These are phyloP conservation scores for Craterostigma plantagineum DNA, from an alignment of 257 asterid species.

Conservation along the genomic window DNA sequence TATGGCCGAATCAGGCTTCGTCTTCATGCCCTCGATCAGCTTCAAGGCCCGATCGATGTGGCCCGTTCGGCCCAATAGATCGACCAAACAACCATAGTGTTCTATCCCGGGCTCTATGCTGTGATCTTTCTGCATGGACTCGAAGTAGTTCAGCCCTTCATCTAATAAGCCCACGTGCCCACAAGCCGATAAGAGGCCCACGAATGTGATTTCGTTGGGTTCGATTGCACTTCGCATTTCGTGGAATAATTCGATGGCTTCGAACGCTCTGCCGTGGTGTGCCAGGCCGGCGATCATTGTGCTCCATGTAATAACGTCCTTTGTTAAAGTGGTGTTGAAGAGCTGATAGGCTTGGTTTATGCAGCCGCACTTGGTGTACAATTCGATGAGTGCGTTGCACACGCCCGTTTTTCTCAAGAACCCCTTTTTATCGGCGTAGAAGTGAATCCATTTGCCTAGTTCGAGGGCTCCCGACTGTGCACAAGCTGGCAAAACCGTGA, in stretches of 20 bases:
- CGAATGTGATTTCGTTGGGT: constrained; percentile 30
- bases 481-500: constrained; percentile 27
- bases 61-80: constrained; percentile 37
- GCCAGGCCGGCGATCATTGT: constrained; percentile 45
- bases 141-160: constrained; percentile 22
- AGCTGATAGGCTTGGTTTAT: constrained; percentile 26
- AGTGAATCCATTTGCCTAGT: constrained; percentile 40
- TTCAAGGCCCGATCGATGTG: constrained; percentile 35
- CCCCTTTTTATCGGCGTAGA: constrained; percentile 12
- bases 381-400: constrained; percentile 32
- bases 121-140: constrained; percentile 17
- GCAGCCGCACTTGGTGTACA: constrained; percentile 42
- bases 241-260: constrained; percentile 28
- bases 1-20: constrained; percentile 59
- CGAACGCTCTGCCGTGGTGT: constrained; percentile 34
- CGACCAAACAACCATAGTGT: constrained; percentile 42
- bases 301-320: constrained; percentile 29
- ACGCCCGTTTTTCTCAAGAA: constrained; percentile 17
- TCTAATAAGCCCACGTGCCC: constrained; percentile 38
- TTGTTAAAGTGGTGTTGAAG: constrained; percentile 16
- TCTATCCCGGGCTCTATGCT: constrained; percentile 22
- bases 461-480: constrained; percentile 25
- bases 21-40: constrained; percentile 34
- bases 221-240: constrained; percentile 18
- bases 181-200: constrained; percentile 29